Percentiles rank a stretch among this genome's conserved stretches.
Conservation (phyloP, 2,329 filamentous ascomycete genomes). For the Cordyceps cicadae region DNA sequence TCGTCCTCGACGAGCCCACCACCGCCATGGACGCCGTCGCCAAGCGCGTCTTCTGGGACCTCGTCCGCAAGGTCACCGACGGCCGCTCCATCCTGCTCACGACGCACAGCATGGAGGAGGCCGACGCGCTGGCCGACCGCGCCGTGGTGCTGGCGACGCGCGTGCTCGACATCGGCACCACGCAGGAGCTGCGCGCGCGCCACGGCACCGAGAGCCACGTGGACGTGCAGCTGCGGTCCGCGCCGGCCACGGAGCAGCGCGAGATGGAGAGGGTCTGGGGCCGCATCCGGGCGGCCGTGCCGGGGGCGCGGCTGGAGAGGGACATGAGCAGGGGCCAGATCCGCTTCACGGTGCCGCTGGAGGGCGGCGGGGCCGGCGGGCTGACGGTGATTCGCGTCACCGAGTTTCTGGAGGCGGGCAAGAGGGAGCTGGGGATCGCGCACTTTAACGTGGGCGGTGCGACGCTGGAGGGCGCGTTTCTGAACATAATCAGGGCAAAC, state of each 20-base stretch:
- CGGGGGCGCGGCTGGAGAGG: slow-evolving; percentile 46
- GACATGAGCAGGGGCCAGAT: slow-evolving; percentile 57
- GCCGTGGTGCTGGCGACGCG: slow-evolving; percentile 33
- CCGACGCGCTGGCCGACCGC: slow-evolving; percentile 69
- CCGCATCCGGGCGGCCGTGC: slow-evolving; percentile 46
- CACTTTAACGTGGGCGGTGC: slow-evolving; percentile 60
- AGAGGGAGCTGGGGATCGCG: slow-evolving; percentile 49
- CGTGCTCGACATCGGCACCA: slow-evolving; percentile 55
- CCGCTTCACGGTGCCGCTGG: slow-evolving; percentile 24
- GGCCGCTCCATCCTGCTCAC: slow-evolving; percentile 71
- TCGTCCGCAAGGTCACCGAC: slow-evolving; percentile 55
- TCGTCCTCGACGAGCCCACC: slow-evolving; percentile 76
- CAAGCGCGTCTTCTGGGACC: slow-evolving; percentile 83
- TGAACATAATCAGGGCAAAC: slow-evolving; percentile 58
- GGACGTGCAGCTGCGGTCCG: slow-evolving; percentile 50
- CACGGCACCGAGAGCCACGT: slow-evolving; percentile 57
- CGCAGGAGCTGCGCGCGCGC: slow-evolving; percentile 45
- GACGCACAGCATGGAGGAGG: slow-evolving; percentile 87
- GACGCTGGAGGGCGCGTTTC: slow-evolving; percentile 62
- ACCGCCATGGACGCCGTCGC: slow-evolving; percentile 79
- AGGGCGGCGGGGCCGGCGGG: neutral
- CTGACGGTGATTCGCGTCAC: neutral
- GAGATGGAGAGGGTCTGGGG: slow-evolving; percentile 49
- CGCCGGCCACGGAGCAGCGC: slow-evolving; percentile 43
- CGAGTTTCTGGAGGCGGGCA: slow-evolving; percentile 46